Conservation (phyloP, 2,329 filamentous ascomycete species). For the Dothiorella sarmentorum region DNA sequence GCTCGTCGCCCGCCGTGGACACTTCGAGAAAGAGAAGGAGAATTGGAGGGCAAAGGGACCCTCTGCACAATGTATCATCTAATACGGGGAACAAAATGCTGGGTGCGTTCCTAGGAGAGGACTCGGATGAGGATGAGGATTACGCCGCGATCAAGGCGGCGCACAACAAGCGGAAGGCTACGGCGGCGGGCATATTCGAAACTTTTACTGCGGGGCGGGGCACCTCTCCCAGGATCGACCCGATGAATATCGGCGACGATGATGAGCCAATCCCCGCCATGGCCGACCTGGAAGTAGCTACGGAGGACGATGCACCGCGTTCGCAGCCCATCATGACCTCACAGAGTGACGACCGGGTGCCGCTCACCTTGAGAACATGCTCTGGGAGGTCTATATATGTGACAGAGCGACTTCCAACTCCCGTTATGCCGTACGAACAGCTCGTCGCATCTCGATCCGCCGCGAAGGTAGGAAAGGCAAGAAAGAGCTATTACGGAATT, state of each 20-base stretch:
- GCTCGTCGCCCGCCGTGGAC: constrained; percentile 41
- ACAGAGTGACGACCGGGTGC: constrained; percentile 21
- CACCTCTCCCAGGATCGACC: not conserved
- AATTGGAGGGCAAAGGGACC: constrained; percentile 28
- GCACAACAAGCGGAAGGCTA: constrained; percentile 33
- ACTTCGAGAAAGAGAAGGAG: constrained; percentile 40
- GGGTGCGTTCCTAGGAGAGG: constrained; percentile 37
- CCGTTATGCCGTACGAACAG: constrained; percentile 58
- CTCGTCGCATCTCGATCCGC: constrained; percentile 66
- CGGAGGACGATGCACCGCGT: not conserved
- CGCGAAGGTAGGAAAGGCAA: constrained; percentile 61
- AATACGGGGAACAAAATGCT: constrained; percentile 34
- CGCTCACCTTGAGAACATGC: constrained; percentile 44
- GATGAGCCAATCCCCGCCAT: not conserved
- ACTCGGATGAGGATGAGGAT: constrained; percentile 42
- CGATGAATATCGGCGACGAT: not conserved
- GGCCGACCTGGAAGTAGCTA: not conserved
- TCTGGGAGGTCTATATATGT: constrained; percentile 57
- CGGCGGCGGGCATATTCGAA: constrained; percentile 18
- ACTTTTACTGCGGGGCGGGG: not conserved
- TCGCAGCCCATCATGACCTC: not conserved
- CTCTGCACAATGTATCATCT: constrained; percentile 31
- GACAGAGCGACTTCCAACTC: constrained; percentile 49
- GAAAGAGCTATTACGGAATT: constrained; percentile 83
- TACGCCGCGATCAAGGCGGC: constrained; percentile 39